These are phyloP conservation scores for Agapanthus africanus DNA, from an alignment of 106 monocot species.

Conservation along the genomic window DNA sequence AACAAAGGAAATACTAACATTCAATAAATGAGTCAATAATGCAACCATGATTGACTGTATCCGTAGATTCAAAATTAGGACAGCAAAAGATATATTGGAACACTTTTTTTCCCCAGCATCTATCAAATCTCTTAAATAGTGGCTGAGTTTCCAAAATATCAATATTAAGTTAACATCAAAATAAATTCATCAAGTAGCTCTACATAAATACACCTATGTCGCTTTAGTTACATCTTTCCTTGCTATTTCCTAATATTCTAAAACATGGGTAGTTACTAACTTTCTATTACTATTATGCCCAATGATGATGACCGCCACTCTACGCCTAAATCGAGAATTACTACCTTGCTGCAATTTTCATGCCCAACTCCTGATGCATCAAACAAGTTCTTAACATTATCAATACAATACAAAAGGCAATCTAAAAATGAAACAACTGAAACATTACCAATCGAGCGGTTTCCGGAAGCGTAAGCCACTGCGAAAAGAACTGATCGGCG, in stretches of 20 bases:
- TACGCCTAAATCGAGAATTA: too few relatives aligned
- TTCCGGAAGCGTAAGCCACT: slow-evolving; percentile 89
- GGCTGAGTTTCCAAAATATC: not conserved
- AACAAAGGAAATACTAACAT: not conserved
- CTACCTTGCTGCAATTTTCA: too few relatives aligned
- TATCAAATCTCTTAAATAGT: not conserved
- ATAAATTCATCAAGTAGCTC: not conserved
- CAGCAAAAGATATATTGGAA: not conserved
- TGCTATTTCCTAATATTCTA: not conserved
- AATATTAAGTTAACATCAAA: not conserved
- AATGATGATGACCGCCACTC: not conserved
- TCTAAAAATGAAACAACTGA: too few relatives aligned
- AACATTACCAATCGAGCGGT: slow-evolving; percentile 64
- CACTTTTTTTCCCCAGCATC: not conserved
- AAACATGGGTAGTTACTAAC: too few relatives aligned
- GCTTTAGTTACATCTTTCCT: not conserved
- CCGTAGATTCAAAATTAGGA: not conserved
- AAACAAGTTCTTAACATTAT: too few relatives aligned
- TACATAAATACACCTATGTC: too few relatives aligned
- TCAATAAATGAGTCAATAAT: not conserved
- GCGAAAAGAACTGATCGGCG: slow-evolving; percentile 60
- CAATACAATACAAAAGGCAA: too few relatives aligned
- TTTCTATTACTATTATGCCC: not conserved
- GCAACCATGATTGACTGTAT: not conserved
- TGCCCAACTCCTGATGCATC: too few relatives aligned